Evolutionary conservation across 306 rosid genomes (phyloP), one percentile per base, ranked within the genome.

Genomic region (Vigna trinervia): DNA sequence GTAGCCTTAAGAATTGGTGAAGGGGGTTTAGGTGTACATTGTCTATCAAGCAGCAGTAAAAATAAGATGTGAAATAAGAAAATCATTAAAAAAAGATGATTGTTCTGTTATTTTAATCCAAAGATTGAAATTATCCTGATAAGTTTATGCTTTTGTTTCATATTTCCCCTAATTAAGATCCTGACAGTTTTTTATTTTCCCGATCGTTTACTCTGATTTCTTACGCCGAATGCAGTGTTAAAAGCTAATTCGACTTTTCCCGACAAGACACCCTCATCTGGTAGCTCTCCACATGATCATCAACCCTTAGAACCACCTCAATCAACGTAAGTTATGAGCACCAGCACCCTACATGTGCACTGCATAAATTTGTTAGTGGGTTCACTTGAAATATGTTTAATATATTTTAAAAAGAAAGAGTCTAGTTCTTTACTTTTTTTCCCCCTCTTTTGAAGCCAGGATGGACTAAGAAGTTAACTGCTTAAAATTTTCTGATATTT

Each of bases 221-320:
- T 66, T 69, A 67, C 56, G 74, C 78, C 69, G 74, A 75, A 58
- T 79, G 87, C 87, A 95, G 99, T 95, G 73, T 82, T 95, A 79
- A 95, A 95, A 87, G 87, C 90, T 76, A 87, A 62, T 86, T 77
- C 96, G 68, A 90, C 88, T 67, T 66, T 87, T 79, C 82, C 90
- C 3, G 97, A 90, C 73, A 95, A 89, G 88, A 48, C 89, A 4
- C 86, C 87, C 51, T 57, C 87, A 73, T 87, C 97, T 56, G 88
- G 84, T 82, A 84, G 90, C 81, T 84, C 92, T 59, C 54, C 84
- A 51, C 87, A 81, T 81, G 97, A 95, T 71, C 92, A 88, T 62
- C 93, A 85, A 79, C 84, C 91, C 63, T 78, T 86, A 8, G 99
- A 95, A 60, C 83, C 91, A 73, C 88, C 98, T 67, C 83, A 95